Conservation (phyloP, 768 basidiomycete species). For the Mycena maculata region DNA sequence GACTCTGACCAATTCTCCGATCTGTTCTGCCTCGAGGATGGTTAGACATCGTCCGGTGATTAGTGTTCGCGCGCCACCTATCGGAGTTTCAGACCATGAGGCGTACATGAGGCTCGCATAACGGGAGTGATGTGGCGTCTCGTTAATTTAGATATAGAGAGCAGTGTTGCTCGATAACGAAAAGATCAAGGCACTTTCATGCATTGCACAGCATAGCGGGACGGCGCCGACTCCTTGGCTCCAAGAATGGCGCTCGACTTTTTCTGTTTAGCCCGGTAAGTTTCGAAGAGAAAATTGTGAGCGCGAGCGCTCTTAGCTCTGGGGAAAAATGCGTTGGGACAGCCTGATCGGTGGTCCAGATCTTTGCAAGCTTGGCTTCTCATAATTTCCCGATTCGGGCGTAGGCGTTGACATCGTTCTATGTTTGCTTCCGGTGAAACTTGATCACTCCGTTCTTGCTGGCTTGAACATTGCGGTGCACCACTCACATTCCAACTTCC, state of each 20-base stretch:
- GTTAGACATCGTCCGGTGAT: neutral
- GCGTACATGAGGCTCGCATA: neutral
- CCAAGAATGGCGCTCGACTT: no score
- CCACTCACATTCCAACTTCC: neutral
- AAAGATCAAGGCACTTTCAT: neutral
- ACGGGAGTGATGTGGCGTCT: neutral
- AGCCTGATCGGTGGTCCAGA: no score
- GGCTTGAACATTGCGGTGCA: constrained; percentile 15
- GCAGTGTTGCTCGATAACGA: neutral
- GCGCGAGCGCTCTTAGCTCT: no score
- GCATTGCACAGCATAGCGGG: constrained; percentile 7
- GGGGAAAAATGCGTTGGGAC: no score
- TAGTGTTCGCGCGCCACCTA: neutral
- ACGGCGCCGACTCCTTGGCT: no score
- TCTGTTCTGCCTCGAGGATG: constrained; percentile 27
- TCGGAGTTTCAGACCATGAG: constrained; percentile 3
- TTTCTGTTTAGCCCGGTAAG: no score
- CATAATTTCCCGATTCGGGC: neutral
- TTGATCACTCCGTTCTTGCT: neutral
- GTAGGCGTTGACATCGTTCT: no score
- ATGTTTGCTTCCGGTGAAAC: constrained; percentile 14
- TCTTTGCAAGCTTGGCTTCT: no score
- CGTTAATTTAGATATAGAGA: neutral
- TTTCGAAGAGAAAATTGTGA: no score
- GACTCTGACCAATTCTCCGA: constrained; percentile 28